Evolutionary conservation across 305 asterid species (phyloP).

Genomic region (Fraxinus sp.): DNA sequence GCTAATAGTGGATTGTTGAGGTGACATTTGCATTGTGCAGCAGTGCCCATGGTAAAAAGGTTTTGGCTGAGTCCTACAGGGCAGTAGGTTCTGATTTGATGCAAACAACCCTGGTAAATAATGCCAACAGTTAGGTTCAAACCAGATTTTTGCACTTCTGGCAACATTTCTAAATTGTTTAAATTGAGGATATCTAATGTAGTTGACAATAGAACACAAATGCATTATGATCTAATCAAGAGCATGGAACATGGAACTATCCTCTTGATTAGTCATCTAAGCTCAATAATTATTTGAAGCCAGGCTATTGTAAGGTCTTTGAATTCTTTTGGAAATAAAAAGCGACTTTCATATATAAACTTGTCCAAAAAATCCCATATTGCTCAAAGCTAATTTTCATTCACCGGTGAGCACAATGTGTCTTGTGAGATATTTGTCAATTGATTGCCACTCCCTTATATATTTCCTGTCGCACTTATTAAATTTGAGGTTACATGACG

Average conservation of each 20-base stretch:
- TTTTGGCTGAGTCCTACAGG: slow-evolving; percentile 2
- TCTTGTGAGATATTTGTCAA: background rate
- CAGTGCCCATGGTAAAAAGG: background rate
- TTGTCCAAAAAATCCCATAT: background rate
- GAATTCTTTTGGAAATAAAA: background rate
- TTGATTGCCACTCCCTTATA: background rate
- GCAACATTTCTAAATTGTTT: background rate
- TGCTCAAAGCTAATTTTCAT: background rate
- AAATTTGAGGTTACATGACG: background rate
- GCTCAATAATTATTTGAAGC: background rate
- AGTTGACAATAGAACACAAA: background rate
- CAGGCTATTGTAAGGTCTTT: background rate
- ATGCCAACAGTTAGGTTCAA: background rate
- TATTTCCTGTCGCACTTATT: background rate
- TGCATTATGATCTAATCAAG: background rate
- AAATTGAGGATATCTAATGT: background rate
- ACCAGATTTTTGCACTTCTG: background rate
- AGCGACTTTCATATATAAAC: background rate
- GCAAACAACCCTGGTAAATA: background rate
- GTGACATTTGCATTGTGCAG: slow-evolving; percentile 2
- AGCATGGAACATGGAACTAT: background rate
- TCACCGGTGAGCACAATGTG: background rate
- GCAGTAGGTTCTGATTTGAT: background rate
- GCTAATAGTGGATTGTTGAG: slow-evolving; percentile 6
- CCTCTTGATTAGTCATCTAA: background rate